phyloP scores from a whole-genome alignment of 345 rosid genomes.

The Aquilaria yunnanensis region DNA sequence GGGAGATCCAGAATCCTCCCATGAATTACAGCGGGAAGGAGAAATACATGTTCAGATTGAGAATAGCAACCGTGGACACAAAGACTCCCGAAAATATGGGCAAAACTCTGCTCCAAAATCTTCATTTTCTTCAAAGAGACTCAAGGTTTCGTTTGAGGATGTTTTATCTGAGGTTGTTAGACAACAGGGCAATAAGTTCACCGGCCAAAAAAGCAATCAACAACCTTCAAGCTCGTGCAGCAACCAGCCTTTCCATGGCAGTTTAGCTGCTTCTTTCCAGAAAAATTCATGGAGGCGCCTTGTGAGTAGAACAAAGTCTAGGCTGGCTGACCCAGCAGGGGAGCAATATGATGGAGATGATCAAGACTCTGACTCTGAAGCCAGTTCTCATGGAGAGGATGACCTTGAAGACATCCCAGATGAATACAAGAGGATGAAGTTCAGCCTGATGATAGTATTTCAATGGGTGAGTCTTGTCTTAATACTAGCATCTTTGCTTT shows the following conservation, averaged over 20 bases:
- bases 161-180: conserved; percentile 20
- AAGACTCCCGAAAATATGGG: conserved; percentile 11
- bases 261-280: conserved; percentile 4
- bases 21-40: conserved; percentile 14
- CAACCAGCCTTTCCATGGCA: background rate
- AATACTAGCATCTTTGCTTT: conserved; percentile 24
- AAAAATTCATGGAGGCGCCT: conserved; percentile 27
- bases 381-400: conserved; percentile 9
- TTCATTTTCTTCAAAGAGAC: conserved; percentile 16
- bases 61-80: background rate
- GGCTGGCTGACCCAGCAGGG: conserved; percentile 39
- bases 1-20: conserved; percentile 2
- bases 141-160: conserved; percentile 24
- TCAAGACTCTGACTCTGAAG: conserved; percentile 8
- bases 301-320: conserved; percentile 32
- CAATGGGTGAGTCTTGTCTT: conserved; percentile 27
- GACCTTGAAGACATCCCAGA: conserved; percentile 28
- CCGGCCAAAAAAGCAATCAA: conserved; percentile 2
- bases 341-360: conserved; percentile 10
- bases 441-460: conserved; percentile 17
- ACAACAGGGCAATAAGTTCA: conserved; percentile 12
- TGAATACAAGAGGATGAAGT: conserved; percentile 17
- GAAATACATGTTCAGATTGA: conserved; percentile 22
- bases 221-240: conserved; percentile 2
- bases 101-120: conserved; percentile 7